phyloP scores from a whole-genome alignment of 2,329 filamentous ascomycete genomes.

The Sporothrix globosa region DNA sequence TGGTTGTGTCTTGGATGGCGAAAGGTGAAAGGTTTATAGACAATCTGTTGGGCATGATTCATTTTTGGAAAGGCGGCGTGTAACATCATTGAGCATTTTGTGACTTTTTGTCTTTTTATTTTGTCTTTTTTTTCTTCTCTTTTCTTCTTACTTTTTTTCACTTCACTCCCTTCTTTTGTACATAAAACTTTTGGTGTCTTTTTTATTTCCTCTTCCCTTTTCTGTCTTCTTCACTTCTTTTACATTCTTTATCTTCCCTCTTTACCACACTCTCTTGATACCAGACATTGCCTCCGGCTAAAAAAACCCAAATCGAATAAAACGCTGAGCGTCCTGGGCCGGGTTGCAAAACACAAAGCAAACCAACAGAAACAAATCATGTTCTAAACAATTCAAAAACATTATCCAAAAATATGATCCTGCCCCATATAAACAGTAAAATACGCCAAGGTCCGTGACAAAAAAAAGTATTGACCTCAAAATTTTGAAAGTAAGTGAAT shows the following conservation, averaged over 20 bases:
- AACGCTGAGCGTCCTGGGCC: slow-evolving; percentile 29
- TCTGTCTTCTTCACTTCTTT: slow-evolving; percentile 9
- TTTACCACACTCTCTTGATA: slow-evolving; percentile 6
- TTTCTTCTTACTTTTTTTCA: slow-evolving; percentile 7
- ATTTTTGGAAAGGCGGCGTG: slow-evolving; percentile 14
- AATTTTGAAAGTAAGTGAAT: too few relatives aligned
- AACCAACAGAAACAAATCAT: slow-evolving; percentile 22
- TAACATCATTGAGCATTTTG: slow-evolving; percentile 25
- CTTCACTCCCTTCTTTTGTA: slow-evolving; percentile 19
- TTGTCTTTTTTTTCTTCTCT: background rate
- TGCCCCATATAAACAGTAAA: background rate
- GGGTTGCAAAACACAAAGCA: slow-evolving; percentile 18
- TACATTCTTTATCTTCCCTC: background rate
- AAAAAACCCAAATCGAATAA: background rate
- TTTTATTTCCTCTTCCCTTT: slow-evolving; percentile 15
- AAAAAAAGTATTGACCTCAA: background rate
- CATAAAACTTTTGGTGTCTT: slow-evolving; percentile 3
- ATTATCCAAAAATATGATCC: background rate
- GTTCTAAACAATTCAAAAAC: background rate
- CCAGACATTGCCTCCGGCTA: background rate
- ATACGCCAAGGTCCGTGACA: background rate
- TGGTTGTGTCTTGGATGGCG: too few relatives aligned
- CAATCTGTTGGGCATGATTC: background rate
- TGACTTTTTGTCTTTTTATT: background rate
- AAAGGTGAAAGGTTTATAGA: background rate